phyloP scores from a whole-genome alignment of 164 flowering plant species.

The Vitis rotundifolia region DNA sequence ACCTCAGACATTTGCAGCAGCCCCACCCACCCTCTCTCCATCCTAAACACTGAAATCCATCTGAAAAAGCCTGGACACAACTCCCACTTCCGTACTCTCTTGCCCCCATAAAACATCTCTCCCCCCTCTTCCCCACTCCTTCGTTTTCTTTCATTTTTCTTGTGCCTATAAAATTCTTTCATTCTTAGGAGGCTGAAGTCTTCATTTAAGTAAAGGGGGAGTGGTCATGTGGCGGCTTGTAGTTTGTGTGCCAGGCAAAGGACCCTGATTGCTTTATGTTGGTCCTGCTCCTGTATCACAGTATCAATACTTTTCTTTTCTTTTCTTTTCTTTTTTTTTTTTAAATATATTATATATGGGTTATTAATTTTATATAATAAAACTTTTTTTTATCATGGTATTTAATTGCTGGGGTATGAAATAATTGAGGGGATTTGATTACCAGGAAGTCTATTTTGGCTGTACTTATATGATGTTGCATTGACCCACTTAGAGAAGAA shows the following conservation, averaged over 20 bases:
- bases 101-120: slow-evolving; percentile 15
- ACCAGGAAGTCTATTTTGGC: slow-evolving; percentile 42
- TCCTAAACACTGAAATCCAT: slow-evolving; percentile 22
- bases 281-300: neutral
- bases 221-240: slow-evolving; percentile 39
- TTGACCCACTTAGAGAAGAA: slow-evolving; percentile 37
- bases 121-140: neutral
- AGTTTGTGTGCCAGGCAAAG: slow-evolving; percentile 26
- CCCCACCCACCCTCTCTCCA: slow-evolving; percentile 11
- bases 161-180: neutral
- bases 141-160: neutral
- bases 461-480: slow-evolving; percentile 34
- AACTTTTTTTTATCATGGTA: neutral
- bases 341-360: neutral
- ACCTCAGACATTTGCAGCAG: neutral
- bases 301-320: slow-evolving; percentile 4
- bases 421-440: slow-evolving; percentile 42
- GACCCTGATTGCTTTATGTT: slow-evolving; percentile 17
- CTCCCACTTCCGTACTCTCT: slow-evolving; percentile 29
- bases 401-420: slow-evolving; percentile 20
- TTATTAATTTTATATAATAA: neutral
- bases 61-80: slow-evolving; percentile 45
- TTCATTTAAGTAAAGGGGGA: neutral
- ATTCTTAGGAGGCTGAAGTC: neutral
- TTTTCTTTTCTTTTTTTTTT: neutral